Percentiles rank a stretch among this genome's conserved stretches.
Conservation (phyloP, 2,329 filamentous ascomycete species). For the Cordyceps pruinosa region DNA sequence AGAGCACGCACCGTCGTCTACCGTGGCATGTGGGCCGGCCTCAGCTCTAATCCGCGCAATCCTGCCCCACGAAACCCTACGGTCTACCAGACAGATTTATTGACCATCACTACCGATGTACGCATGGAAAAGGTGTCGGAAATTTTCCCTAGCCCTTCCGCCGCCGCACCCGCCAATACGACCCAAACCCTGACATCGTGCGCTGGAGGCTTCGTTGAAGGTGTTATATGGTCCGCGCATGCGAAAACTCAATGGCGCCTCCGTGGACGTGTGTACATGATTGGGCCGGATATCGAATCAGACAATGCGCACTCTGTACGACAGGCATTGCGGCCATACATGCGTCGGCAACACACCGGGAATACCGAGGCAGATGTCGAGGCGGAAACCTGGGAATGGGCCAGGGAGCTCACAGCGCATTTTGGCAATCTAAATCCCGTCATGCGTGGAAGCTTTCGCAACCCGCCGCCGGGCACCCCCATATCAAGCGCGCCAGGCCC, state of each 20-base stretch:
- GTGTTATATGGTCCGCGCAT: slow-evolving; percentile 71
- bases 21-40: slow-evolving; percentile 72
- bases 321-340: slow-evolving; percentile 52
- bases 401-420: slow-evolving; percentile 71
- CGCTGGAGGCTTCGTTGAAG: slow-evolving; percentile 69
- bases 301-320: slow-evolving; percentile 42
- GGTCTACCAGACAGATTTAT: slow-evolving; percentile 66
- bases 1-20: slow-evolving; percentile 75
- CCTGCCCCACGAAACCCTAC: slow-evolving; percentile 62
- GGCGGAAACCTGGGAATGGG: slow-evolving; percentile 61
- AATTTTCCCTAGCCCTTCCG: slow-evolving; percentile 45
- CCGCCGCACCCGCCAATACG: not conserved
- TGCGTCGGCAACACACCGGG: slow-evolving; percentile 38
- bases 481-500: slow-evolving; percentile 42
- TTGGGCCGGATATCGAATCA: slow-evolving; percentile 60
- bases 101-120: slow-evolving; percentile 79
- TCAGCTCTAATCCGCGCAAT: slow-evolving; percentile 68
- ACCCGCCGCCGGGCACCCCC: slow-evolving; percentile 61
- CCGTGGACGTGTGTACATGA: slow-evolving; percentile 66
- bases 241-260: slow-evolving; percentile 77
- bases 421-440: slow-evolving; percentile 82
- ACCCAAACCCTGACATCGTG: slow-evolving; percentile 33
- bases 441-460: slow-evolving; percentile 72
- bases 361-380: slow-evolving; percentile 5
- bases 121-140: slow-evolving; percentile 80